phyloP scores from a whole-genome alignment of 208 protist genomes.

The Wallacemonas sp. region DNA sequence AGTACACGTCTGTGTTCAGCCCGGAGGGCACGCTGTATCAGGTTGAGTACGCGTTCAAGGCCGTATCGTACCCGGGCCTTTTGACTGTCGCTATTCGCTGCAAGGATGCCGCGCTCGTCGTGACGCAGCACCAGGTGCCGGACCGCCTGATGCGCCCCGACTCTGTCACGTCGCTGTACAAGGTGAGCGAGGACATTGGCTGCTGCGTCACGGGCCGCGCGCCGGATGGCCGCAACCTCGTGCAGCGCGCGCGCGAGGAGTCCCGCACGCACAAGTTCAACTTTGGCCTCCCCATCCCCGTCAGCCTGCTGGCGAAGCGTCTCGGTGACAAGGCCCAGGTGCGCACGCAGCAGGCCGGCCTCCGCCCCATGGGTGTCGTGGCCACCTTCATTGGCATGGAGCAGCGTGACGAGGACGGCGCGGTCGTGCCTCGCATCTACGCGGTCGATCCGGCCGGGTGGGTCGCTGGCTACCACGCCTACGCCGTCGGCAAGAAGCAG shows the following conservation, averaged over 20 bases:
- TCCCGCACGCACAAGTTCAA: conserved; percentile 96
- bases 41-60: conserved; percentile 99
- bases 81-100: conserved; percentile 96
- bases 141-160: conserved; percentile 97
- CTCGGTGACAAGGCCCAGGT: conserved; percentile 97
- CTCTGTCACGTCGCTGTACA: conserved; percentile 96
- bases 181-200: conserved; percentile 94
- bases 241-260: conserved; percentile 94
- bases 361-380: conserved; percentile 94
- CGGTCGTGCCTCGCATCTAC: conserved; percentile 90
- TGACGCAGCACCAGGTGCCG: conserved; percentile 98
- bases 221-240: conserved; percentile 91
- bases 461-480: conserved; percentile 92
- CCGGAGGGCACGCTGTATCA: conserved; percentile 99
- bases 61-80: conserved; percentile 95
- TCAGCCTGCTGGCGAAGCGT: conserved; percentile 95
- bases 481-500: conserved; percentile 93
- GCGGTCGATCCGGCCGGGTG: conserved; percentile 96
- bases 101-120: conserved; percentile 93
- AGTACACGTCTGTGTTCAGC: conserved; percentile 99
- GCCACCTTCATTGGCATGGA: conserved; percentile 96
- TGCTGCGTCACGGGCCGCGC: conserved; percentile 95
- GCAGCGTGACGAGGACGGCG: conserved; percentile 81
- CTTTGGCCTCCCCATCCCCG: conserved; percentile 96
- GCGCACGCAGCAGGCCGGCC: conserved; percentile 97